Percentiles rank a stretch among this genome's conserved stretches.
These are phyloP conservation scores for Starmerella stigmatis DNA, from an alignment of 805 yeast species.

Conservation along the genomic window DNA sequence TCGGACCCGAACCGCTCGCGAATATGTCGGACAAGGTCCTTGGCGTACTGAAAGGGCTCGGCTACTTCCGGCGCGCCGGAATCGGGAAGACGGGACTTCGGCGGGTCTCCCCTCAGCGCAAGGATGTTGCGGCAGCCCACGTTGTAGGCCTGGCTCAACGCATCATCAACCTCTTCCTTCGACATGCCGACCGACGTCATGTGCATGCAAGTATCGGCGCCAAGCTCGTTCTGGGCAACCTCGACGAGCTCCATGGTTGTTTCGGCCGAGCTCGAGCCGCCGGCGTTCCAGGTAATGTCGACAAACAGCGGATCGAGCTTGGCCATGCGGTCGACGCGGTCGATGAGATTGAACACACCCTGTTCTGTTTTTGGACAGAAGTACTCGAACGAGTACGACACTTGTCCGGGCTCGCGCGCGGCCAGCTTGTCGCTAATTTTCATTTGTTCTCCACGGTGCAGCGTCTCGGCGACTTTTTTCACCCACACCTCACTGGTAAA, in stretches of 20 bases:
- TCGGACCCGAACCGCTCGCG: constrained; percentile 69
- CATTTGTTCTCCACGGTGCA: neutral
- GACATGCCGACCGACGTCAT: constrained; percentile 95
- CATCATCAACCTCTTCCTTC: constrained; percentile 64
- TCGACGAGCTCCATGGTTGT: constrained; percentile 86
- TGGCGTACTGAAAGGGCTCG: constrained; percentile 63
- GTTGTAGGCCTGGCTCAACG: constrained; percentile 70
- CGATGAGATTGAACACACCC: constrained; percentile 92
- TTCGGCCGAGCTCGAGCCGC: constrained; percentile 60
- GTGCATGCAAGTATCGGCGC: constrained; percentile 96
- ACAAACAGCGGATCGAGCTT: constrained; percentile 81
- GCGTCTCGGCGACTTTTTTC: neutral
- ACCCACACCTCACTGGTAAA: neutral
- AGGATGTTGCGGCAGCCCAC: constrained; percentile 93
- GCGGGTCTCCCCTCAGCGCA: constrained; percentile 94
- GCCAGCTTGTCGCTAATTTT: constrained; percentile 39
- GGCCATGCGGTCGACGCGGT: constrained; percentile 96
- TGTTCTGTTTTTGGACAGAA: constrained; percentile 96
- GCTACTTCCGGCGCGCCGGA: constrained; percentile 32
- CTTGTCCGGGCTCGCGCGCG: constrained; percentile 22
- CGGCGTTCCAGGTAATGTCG: constrained; percentile 98
- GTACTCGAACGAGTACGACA: constrained; percentile 87
- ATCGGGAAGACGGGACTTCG: constrained; percentile 48
- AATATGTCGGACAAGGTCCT: constrained; percentile 72
- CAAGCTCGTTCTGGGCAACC: constrained; percentile 79